Conservation (phyloP, 352 stramenopile genomes). For the Pythium oligandrum region DNA sequence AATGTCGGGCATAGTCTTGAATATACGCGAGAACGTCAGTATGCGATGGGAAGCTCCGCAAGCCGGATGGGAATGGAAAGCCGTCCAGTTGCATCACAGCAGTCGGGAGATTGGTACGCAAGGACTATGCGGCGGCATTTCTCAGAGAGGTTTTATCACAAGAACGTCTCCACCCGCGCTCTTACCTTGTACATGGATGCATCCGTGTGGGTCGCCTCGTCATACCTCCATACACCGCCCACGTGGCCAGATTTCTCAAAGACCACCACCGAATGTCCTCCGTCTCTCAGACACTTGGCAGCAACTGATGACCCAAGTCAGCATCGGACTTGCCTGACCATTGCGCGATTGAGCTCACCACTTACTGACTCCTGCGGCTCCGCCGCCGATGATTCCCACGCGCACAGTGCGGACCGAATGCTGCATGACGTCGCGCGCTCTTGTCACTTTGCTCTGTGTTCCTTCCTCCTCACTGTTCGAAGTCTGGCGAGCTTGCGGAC, state of each 20-base stretch:
- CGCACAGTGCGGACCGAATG: constrained; percentile 9
- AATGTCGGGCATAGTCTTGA: constrained; percentile 58
- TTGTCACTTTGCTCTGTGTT: neutral
- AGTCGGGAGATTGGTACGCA: constrained; percentile 77
- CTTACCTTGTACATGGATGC: constrained; percentile 69
- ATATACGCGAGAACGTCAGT: constrained; percentile 61
- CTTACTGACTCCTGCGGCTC: constrained; percentile 72
- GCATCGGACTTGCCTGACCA: constrained; percentile 2
- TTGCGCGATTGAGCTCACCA: neutral
- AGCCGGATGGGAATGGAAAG: constrained; percentile 51
- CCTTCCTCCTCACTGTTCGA: neutral
- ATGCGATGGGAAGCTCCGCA: constrained; percentile 60
- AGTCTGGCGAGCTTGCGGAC: neutral
- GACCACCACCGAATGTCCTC: constrained; percentile 60
- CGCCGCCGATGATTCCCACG: constrained; percentile 68
- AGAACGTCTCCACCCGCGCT: no score
- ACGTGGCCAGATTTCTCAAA: constrained; percentile 61
- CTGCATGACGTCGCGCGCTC: neutral
- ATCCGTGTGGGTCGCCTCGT: constrained; percentile 34
- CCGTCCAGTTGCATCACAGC: constrained; percentile 75
- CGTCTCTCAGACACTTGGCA: constrained; percentile 61
- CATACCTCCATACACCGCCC: constrained; percentile 81
- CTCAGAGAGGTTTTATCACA: neutral
- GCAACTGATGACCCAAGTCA: constrained; percentile 33
- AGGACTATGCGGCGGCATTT: constrained; percentile 30